phyloP scores from a whole-genome alignment of 306 rosid species.

The Prunus armeniaca region DNA sequence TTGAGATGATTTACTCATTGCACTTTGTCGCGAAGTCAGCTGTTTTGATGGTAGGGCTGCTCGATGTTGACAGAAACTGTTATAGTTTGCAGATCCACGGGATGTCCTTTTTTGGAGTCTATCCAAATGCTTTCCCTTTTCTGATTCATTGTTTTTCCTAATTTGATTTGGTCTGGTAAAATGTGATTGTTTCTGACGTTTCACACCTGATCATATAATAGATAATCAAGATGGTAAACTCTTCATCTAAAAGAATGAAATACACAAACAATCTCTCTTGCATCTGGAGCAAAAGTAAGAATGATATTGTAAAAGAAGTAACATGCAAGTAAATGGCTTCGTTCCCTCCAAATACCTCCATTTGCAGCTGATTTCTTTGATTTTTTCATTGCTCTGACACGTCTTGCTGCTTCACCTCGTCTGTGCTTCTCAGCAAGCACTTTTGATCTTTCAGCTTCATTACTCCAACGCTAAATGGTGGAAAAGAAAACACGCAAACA shows the following conservation, averaged over 20 bases:
- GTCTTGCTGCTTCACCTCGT: constrained; percentile 73
- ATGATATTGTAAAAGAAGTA: background rate
- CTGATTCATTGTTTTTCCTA: constrained; percentile 28
- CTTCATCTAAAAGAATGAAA: constrained; percentile 12
- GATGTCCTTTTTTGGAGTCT: constrained; percentile 12
- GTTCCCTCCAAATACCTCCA: constrained; percentile 33
- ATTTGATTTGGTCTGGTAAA: constrained; percentile 27
- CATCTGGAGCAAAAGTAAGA: background rate
- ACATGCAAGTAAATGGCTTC: constrained; percentile 7
- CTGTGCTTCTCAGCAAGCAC: constrained; percentile 77
- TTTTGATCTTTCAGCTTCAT: constrained; percentile 61
- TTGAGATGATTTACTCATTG: constrained; percentile 28
- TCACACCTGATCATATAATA: constrained; percentile 33
- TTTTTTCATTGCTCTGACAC: constrained; percentile 41
- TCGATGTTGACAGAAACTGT: constrained; percentile 19
- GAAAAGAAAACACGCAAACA: constrained; percentile 18
- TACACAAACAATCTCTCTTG: background rate
- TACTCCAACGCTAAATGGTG: constrained; percentile 55
- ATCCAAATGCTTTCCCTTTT: constrained; percentile 30
- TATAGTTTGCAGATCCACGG: background rate
- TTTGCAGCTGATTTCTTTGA: constrained; percentile 27
- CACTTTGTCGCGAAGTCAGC: constrained; percentile 21
- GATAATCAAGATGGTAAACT: background rate
- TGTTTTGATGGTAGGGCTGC: constrained; percentile 23
- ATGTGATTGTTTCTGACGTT: constrained; percentile 30